These are phyloP conservation scores for Fusarium sambucinum DNA, from an alignment of 2,329 filamentous ascomycete species.

Conservation along the genomic window DNA sequence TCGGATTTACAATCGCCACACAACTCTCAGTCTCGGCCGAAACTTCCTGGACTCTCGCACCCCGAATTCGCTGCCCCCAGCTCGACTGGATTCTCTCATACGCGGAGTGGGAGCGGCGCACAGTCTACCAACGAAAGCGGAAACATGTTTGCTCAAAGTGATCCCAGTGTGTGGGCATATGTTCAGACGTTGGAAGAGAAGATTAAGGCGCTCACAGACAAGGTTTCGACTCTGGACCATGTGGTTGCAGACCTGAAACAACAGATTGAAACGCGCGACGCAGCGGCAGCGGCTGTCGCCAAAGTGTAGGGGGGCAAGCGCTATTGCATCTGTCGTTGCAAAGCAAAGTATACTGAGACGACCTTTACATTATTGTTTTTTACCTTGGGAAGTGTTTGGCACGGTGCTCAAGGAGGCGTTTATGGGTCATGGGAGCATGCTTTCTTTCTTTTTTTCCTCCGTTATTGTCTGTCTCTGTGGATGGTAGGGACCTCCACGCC, in stretches of 20 bases:
- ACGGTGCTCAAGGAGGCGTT: constrained; percentile 50
- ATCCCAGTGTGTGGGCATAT: constrained; percentile 77
- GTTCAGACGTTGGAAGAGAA: constrained; percentile 76
- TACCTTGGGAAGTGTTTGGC: constrained; percentile 42
- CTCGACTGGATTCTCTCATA: constrained; percentile 50
- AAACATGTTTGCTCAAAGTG: constrained; percentile 73
- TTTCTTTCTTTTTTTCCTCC: constrained; percentile 18
- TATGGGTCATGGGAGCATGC: constrained; percentile 44
- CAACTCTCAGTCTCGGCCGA: constrained; percentile 56
- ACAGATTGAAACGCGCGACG: constrained; percentile 51
- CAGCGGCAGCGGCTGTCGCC: constrained; percentile 36
- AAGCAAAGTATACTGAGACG: constrained; percentile 44
- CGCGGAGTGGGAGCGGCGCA: constrained; percentile 60
- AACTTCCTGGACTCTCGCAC: constrained; percentile 55
- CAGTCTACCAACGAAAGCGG: constrained; percentile 70
- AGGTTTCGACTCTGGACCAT: constrained; percentile 51
- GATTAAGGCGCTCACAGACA: constrained; percentile 54
- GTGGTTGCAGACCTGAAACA: constrained; percentile 53
- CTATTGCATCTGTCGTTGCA: constrained; percentile 33
- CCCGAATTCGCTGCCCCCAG: constrained; percentile 51
- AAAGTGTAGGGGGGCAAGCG: constrained; percentile 37
- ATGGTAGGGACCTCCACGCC: constrained; percentile 49
- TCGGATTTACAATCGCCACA: constrained; percentile 69
- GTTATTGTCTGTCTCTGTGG: constrained; percentile 39
- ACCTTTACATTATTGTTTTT: constrained; percentile 32